Evolutionary conservation across 192 early-diverging fungal species (phyloP).

Genomic region (Kappamyces sp.): DNA sequence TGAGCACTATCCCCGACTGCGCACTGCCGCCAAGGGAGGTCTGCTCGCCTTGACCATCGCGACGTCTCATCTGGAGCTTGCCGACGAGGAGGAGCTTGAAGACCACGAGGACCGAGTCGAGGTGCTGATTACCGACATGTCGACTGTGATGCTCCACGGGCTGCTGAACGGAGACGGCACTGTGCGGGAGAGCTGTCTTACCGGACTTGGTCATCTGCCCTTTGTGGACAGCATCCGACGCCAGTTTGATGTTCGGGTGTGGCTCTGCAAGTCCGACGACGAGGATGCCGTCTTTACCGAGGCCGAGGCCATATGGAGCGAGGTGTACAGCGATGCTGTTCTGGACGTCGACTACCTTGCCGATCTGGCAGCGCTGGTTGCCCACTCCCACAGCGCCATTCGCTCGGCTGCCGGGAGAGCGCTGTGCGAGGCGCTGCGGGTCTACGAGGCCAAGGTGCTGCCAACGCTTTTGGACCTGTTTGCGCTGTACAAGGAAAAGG

Average conservation of each 20-base stretch:
- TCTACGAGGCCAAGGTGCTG: slow-evolving; percentile 43
- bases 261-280: slow-evolving; percentile 63
- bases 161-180: slow-evolving; percentile 58
- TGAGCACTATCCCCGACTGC: slow-evolving; percentile 35
- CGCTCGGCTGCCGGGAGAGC: slow-evolving; percentile 56
- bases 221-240: slow-evolving; percentile 35
- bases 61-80: slow-evolving; percentile 25
- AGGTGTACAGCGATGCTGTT: slow-evolving; percentile 25
- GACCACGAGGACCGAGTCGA: slow-evolving; percentile 13
- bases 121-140: slow-evolving; percentile 45
- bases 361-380: slow-evolving; percentile 16
- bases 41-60: slow-evolving; percentile 32
- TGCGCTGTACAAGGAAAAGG: slow-evolving; percentile 49
- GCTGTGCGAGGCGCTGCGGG: slow-evolving; percentile 55
- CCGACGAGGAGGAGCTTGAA: slow-evolving; percentile 22
- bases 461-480: slow-evolving; percentile 58
- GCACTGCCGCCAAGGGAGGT: slow-evolving; percentile 32
- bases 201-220: slow-evolving; percentile 52
- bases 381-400: slow-evolving; percentile 50
- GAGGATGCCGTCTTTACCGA: slow-evolving; percentile 47
- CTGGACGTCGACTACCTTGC: slow-evolving; percentile 15
- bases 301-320: slow-evolving; percentile 59
- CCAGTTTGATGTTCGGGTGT: slow-evolving; percentile 62
- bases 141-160: slow-evolving; percentile 46
- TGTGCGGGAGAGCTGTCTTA: slow-evolving; percentile 61